Percentiles rank a stretch among this genome's conserved stretches.
These are phyloP conservation scores for Thyridium curvatum DNA, from an alignment of 2,329 filamentous ascomycete genomes.

Conservation along the genomic window DNA sequence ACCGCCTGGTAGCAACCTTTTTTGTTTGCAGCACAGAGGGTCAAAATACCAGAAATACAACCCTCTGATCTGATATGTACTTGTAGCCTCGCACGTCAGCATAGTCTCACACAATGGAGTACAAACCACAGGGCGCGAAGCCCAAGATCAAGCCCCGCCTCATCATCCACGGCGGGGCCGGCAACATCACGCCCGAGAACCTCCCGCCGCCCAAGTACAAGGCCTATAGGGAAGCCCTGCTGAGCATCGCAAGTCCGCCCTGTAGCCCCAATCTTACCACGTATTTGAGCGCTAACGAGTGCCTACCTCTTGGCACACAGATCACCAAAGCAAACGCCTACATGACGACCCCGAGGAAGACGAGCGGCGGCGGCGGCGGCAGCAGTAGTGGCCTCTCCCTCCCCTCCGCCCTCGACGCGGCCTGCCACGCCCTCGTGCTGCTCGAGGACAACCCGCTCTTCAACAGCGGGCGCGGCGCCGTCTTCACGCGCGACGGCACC, in stretches of 20 bases:
- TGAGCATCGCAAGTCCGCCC: constrained; percentile 46
- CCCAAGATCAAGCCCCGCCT: constrained; percentile 44
- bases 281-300: background rate
- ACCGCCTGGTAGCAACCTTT: no score
- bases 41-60: no score
- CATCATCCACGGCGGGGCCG: constrained; percentile 69
- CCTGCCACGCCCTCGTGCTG: constrained; percentile 66
- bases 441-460: constrained; percentile 79
- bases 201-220: constrained; percentile 52
- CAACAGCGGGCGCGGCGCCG: constrained; percentile 78
- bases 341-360: constrained; percentile 30
- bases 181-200: constrained; percentile 56
- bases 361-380: background rate
- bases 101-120: constrained; percentile 34
- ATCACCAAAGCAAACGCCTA: constrained; percentile 22
- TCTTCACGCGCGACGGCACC: constrained; percentile 76
- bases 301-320: background rate
- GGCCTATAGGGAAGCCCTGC: constrained; percentile 53
- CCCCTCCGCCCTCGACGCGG: constrained; percentile 63
- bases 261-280: background rate
- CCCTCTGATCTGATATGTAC: no score
- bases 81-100: no score
- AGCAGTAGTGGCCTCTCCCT: constrained; percentile 4
- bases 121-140: constrained; percentile 15
- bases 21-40: no score